Evolutionary conservation across 2,329 filamentous ascomycete genomes (phyloP), one percentile per base, ranked within the genome.

Genomic region (Aspergillus awamori): DNA sequence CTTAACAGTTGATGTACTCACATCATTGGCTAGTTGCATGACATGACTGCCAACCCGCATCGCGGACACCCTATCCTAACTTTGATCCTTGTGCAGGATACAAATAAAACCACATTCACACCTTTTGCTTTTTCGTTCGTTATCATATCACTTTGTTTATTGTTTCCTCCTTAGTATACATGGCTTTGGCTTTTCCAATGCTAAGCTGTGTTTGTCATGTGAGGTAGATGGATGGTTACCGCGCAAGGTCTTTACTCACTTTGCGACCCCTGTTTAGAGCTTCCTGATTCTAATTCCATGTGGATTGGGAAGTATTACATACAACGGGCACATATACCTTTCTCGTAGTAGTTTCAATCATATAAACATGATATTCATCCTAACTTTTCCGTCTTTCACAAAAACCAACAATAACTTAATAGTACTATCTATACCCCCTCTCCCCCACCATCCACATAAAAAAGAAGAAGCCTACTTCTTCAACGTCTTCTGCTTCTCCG

Each of bases 401-500:
- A 8, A 30, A 30, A 30, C 3, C 1, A 26, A 26, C 26, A 26
- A 26, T 5, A 26, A 26, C 4, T 26, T 7, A 26, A 4, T 5
- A 26, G 4, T 5, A 26, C 26, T 26, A 30, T 30, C 28, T 30
- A 30, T 30, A 8, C 8, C 28, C 28, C 28, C 28, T 3, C 8
- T 8, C 28, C 28, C 28, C 7, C 28, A 33, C 5, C 33, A 36
- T 8, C 28, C 11, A 30, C 11, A 30, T 3, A 28, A 52, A 26
- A 33, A 20, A 60, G 33, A 57, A 53, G 57, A 4, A 39, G 8
- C 45, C 64, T 70, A 79, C 69, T 86, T 83, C 80, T 90, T 90
- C 75, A 89, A 71, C 36, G 86, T 89, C 82, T 88, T 89, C 80
- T 89, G 94, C 86, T 99, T 99, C 86, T 97, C 93, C 1, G 93